Conservation (phyloP, 192 early-diverging fungal genomes). For the Chytriomyces confervae region DNA sequence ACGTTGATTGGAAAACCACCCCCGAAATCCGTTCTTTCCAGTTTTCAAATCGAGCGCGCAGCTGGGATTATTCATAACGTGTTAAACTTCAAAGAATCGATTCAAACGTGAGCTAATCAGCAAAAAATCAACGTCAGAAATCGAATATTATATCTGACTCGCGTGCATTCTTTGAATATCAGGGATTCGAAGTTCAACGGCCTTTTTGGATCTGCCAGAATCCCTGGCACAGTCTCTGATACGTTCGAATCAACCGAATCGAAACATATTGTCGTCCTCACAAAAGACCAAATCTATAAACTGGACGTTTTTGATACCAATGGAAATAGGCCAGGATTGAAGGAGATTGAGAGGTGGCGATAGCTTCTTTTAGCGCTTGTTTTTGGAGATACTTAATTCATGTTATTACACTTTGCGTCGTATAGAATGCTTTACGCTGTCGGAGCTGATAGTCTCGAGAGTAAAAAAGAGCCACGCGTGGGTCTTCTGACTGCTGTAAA, state of each 20-base stretch:
- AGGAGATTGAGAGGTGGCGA: conserved; percentile 50
- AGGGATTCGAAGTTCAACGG: background rate
- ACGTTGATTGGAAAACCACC: conserved; percentile 52
- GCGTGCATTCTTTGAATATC: conserved; percentile 84
- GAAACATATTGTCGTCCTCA: conserved; percentile 85
- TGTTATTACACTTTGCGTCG: background rate
- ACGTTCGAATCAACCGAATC: conserved; percentile 72
- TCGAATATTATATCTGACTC: conserved; percentile 78
- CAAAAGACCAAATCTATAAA: conserved; percentile 80
- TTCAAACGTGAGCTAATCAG: conserved; percentile 36
- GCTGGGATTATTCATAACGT: conserved; percentile 58
- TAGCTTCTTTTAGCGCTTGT: background rate
- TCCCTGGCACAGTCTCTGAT: conserved; percentile 68
- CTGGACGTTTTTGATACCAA: conserved; percentile 76
- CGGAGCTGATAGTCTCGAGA: conserved; percentile 43
- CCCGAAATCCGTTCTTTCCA: conserved; percentile 54
- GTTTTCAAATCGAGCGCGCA: conserved; percentile 62
- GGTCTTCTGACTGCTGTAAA: conserved; percentile 83
- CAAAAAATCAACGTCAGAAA: conserved; percentile 44
- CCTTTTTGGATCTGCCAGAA: conserved; percentile 74
- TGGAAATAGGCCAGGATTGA: conserved; percentile 66
- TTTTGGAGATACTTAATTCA: background rate
- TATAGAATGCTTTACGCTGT: conserved; percentile 45
- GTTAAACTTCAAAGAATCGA: conserved; percentile 49
- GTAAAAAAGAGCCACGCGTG: conserved; percentile 62